These are phyloP conservation scores for Scytalidium lignicola DNA, from an alignment of 2,329 filamentous ascomycete species.

Conservation along the genomic window DNA sequence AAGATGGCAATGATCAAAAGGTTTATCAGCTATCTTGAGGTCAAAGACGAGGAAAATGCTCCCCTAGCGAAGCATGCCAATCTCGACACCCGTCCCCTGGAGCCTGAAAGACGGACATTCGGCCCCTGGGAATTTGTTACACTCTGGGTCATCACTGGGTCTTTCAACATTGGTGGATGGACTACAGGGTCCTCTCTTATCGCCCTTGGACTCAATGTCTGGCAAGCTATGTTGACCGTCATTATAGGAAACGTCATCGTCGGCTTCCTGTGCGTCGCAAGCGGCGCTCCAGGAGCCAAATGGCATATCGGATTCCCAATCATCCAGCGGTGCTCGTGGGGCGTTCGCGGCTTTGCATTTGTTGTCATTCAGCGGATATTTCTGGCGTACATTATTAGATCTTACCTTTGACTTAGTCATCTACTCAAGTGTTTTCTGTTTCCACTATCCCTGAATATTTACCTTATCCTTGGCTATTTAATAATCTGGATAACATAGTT, in stretches of 20 bases:
- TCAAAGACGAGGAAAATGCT: too few species aligned
- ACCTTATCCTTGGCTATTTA: too few species aligned
- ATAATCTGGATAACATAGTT: too few species aligned
- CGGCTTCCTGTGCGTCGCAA: slow-evolving; percentile 29
- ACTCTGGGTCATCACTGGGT: slow-evolving; percentile 30
- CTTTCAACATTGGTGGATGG: slow-evolving; percentile 31
- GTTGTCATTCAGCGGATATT: slow-evolving; percentile 29
- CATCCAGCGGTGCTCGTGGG: slow-evolving; percentile 33
- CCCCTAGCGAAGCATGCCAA: slow-evolving; percentile 17
- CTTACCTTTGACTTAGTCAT: too few species aligned
- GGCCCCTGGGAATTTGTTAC: slow-evolving; percentile 29
- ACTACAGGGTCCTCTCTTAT: slow-evolving; percentile 37
- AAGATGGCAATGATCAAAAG: too few species aligned
- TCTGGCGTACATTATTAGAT: slow-evolving; percentile 35
- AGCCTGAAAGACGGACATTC: slow-evolving; percentile 25
- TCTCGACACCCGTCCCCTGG: slow-evolving; percentile 26
- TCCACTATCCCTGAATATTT: too few species aligned
- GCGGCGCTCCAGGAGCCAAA: slow-evolving; percentile 33
- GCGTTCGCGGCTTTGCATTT: slow-evolving; percentile 22
- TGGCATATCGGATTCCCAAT: slow-evolving; percentile 41
- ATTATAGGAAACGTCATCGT: slow-evolving; percentile 35
- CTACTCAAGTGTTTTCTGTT: too few species aligned
- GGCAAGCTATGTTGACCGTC: slow-evolving; percentile 34
- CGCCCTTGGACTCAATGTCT: slow-evolving; percentile 24
- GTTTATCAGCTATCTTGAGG: too few species aligned